A percentile compares a stretch with the other conserved stretches of the same genome.
These are phyloP conservation scores for Sporothrix schenckii DNA, from an alignment of 2,329 filamentous ascomycete genomes.

Conservation along the genomic window DNA sequence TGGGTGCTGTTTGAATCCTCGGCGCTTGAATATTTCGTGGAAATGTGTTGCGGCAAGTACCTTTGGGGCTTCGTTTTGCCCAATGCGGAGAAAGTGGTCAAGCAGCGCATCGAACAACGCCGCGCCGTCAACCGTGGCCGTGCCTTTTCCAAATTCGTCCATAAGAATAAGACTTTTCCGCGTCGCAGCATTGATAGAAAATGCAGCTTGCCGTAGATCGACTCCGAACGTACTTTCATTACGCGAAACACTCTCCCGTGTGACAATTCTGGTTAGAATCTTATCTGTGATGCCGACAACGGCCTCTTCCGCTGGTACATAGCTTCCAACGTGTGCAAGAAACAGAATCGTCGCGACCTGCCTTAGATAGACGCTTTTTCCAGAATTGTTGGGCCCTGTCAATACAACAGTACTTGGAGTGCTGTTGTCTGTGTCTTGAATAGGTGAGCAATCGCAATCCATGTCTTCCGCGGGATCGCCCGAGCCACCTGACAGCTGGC, in stretches of 20 bases:
- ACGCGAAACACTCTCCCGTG: conserved; percentile 64
- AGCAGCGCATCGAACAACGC: conserved; percentile 62
- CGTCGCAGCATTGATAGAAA: conserved; percentile 75
- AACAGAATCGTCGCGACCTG: conserved; percentile 90
- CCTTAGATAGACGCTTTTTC: conserved; percentile 94
- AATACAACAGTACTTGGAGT: conserved; percentile 73
- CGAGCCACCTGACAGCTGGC: conserved; percentile 65
- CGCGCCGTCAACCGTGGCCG: conserved; percentile 59
- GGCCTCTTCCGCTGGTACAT: conserved; percentile 78
- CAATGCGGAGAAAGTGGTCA: conserved; percentile 57
- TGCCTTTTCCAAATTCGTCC: conserved; percentile 83
- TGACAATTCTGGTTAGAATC: conserved; percentile 83
- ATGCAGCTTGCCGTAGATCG: conserved; percentile 83
- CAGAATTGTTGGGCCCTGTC: conserved; percentile 94
- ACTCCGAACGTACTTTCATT: conserved; percentile 69
- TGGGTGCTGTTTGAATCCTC: conserved; percentile 55
- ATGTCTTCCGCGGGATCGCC: conserved; percentile 40
- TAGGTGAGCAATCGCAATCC: background rate
- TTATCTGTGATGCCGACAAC: conserved; percentile 87
- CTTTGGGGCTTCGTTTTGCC: conserved; percentile 52
- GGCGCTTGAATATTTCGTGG: conserved; percentile 72
- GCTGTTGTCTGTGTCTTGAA: conserved; percentile 15
- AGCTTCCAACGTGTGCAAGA: conserved; percentile 89
- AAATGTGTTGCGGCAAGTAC: conserved; percentile 66
- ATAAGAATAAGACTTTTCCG: conserved; percentile 79